Base-by-base conservation (phyloP, 2,329 filamentous ascomycete species). In the Monosporascus ibericus region DNA sequence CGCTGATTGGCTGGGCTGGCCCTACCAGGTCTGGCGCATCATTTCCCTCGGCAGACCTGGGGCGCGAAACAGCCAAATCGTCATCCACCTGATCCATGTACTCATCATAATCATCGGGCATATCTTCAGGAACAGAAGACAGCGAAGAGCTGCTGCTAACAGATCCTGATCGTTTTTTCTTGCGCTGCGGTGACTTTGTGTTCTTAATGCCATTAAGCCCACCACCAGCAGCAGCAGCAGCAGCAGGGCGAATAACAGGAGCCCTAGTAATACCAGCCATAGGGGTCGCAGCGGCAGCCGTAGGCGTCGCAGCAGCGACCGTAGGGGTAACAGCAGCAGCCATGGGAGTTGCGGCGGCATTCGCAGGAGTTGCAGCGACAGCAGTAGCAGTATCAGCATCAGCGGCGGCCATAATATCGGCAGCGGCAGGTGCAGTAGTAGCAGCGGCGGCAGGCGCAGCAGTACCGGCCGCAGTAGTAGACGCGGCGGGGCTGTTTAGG, bases 1-100 rank as follows among this genome's bases (percentile, higher is more conserved):
- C 57, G 59, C 59, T 68, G 66, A 68, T 68, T 68, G 66, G 66
- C 57, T 63, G 63, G 53, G 44, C 48, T 48, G 61, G 56, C 50
- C 54, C 59, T 59, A 59, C 63, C 61, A 61, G 62, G 62, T 60
- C 65, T 59, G 63, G 64, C 55, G 63, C 62, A 61, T 65, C 58
- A 61, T 60, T 65, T 61, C 61, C 60, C 60, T 66, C 63, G 60
- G 62, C 60, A 52, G 54, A 55, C 44, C 61, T 58, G 60, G 60
- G 58, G 55, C 63, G 63, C 60, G 63, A 60, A 57, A 58, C 57
- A 56, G 52, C 60, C 53, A 59, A 53, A 49, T 63, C 62, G 48
- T 63, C 63, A 48, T 65, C 64, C 51, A 62, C 60, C 55, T 55
- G 58, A 52, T 62, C 62, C 60, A 65, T 59, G 52, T 63, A 66